A percentile compares a stretch with the other conserved stretches of the same genome.
Conservation (phyloP, 208 protist species). For the Acanthamoeba healyi region DNA sequence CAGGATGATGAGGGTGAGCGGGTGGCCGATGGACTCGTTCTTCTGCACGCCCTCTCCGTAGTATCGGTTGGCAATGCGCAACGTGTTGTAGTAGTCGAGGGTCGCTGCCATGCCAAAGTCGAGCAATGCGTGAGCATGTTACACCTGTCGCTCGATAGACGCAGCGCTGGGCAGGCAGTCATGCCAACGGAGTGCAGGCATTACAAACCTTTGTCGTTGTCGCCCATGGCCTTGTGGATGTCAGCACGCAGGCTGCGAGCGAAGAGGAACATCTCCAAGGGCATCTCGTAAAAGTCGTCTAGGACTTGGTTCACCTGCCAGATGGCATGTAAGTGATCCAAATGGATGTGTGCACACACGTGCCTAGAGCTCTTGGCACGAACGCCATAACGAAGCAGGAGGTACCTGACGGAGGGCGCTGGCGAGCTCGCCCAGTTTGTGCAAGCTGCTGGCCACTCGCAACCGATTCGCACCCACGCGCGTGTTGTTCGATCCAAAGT, state of each 20-base stretch:
- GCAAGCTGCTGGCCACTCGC: not conserved
- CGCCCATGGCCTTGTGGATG: not conserved
- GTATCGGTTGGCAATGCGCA: not conserved
- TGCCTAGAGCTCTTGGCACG: too few relatives aligned
- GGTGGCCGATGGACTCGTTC: conserved; percentile 29
- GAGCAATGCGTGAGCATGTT: not conserved
- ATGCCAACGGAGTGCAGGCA: too few relatives aligned
- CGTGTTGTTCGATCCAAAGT: not conserved
- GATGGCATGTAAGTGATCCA: too few relatives aligned
- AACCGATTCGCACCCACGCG: not conserved
- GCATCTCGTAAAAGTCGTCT: not conserved
- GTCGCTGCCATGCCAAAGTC: not conserved
- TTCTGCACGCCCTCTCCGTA: conserved; percentile 21
- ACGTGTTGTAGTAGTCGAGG: conserved; percentile 50
- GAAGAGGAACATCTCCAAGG: conserved; percentile 16
- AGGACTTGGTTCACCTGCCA: not conserved
- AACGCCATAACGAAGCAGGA: too few relatives aligned
- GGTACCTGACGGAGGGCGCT: not conserved
- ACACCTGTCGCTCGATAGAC: too few relatives aligned
- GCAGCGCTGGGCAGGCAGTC: too few relatives aligned
- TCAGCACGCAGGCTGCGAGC: conserved; percentile 2
- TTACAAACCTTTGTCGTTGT: not conserved
- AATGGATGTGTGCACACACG: not conserved
- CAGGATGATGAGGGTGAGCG: conserved; percentile 23
- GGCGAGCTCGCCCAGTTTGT: conserved; percentile 5